Evolutionary conservation across 2,329 filamentous ascomycete genomes (phyloP).

Genomic region (Colletotrichum tofieldiae): DNA sequence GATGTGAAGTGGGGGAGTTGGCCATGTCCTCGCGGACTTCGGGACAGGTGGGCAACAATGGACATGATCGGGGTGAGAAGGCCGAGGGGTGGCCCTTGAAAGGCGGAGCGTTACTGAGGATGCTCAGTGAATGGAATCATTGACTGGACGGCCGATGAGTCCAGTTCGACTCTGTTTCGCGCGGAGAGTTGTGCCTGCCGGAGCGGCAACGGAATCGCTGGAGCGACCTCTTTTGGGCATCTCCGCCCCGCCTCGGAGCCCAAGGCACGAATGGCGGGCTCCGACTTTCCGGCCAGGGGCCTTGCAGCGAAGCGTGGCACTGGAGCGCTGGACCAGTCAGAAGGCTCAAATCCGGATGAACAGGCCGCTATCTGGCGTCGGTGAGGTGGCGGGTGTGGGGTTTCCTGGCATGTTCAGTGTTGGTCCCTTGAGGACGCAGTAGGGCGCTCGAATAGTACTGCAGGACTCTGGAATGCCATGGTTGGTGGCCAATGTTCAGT

Average conservation of each 20-base stretch:
- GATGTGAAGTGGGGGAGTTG: neutral
- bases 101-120: neutral
- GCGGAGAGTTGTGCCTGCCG: slow-evolving; percentile 27
- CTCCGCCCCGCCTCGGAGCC: slow-evolving; percentile 39
- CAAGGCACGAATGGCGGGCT: neutral
- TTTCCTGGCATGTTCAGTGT: neutral
- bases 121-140: neutral
- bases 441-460: neutral
- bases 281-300: slow-evolving; percentile 21
- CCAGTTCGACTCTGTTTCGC: neutral
- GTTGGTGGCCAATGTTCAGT: slow-evolving; percentile 1
- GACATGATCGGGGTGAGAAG: neutral
- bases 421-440: neutral
- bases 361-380: slow-evolving; percentile 29
- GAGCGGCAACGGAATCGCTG: slow-evolving; percentile 15
- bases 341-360: neutral
- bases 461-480: neutral
- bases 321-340: slow-evolving; percentile 2
- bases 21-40: neutral
- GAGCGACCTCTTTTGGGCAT: slow-evolving; percentile 39
- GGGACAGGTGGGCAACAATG: neutral
- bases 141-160: neutral
- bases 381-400: slow-evolving; percentile 27
- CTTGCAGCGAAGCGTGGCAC: neutral
- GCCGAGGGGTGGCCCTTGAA: neutral